phyloP scores from a whole-genome alignment of 306 rosid genomes.

The Begonia peltatifolia region DNA sequence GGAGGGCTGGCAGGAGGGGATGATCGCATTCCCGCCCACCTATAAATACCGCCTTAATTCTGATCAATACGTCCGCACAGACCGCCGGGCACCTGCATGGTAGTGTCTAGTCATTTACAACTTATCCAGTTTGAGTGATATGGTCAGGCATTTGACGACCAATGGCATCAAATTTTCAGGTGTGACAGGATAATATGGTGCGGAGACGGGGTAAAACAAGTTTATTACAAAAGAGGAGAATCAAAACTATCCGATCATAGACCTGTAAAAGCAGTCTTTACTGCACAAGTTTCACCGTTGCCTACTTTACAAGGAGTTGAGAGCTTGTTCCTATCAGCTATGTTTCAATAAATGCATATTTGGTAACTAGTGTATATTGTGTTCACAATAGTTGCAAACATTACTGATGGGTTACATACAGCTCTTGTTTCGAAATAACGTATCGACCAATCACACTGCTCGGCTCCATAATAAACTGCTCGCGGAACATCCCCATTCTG shows the following conservation, averaged over 20 bases:
- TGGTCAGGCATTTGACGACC: no score
- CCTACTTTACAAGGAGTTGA: slow-evolving; percentile 14
- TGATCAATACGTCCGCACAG: slow-evolving; percentile 45
- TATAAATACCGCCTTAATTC: slow-evolving; percentile 74
- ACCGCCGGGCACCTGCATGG: slow-evolving; percentile 85
- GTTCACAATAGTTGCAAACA: background rate
- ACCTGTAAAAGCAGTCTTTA: slow-evolving; percentile 63
- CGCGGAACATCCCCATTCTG: no score
- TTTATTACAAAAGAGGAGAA: slow-evolving; percentile 47
- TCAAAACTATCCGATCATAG: slow-evolving; percentile 71
- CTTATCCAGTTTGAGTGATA: background rate
- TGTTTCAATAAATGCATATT: slow-evolving; percentile 18
- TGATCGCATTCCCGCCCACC: slow-evolving; percentile 64
- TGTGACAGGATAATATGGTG: slow-evolving; percentile 84
- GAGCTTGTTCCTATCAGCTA: slow-evolving; percentile 38
- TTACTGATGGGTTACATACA: slow-evolving; percentile 51
- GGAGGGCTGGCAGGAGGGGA: slow-evolving; percentile 74
- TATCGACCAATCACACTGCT: slow-evolving; percentile 65
- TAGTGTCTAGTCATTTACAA: slow-evolving; percentile 10
- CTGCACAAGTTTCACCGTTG: slow-evolving; percentile 27
- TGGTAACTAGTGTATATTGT: no score
- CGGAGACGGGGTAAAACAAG: slow-evolving; percentile 52
- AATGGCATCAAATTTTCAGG: slow-evolving; percentile 18
- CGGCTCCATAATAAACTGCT: slow-evolving; percentile 42
- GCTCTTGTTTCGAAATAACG: slow-evolving; percentile 9